Evolutionary conservation across 805 yeast species (phyloP), one percentile per base, ranked within the genome.

Genomic region (Yamadazyma takamatsuzukensis): DNA sequence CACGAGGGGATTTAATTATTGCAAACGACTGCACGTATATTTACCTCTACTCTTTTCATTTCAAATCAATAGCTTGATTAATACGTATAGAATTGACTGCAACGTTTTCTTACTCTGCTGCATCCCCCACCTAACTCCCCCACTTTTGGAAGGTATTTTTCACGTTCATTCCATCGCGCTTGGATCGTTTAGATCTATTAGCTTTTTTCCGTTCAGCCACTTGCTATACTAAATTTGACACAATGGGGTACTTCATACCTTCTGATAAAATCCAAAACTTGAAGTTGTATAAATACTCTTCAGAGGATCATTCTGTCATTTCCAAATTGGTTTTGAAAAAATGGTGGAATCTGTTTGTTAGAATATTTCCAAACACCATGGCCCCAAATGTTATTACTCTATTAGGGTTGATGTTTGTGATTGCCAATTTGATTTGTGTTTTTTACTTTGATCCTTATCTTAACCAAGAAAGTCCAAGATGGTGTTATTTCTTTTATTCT

Each of bases 321-420:
- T 82, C 96, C 9, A 80, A 79, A 52, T 78, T 77, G 47, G 58
- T 88, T 10, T 67, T 89, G 47, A 87, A 85, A 51, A 85, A 82
- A 32, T 89, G 87, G 67, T 90, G 96, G 93, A 59, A 67, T 32
- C 58, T 68, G 40, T 81, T 87, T 53, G 89, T 82, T 21, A 54
- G 65, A 28, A 63, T 86, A 21, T 86, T 89, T 62, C 97, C 97
- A 2, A 36, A 71, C 40, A 80, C 80, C 74, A 77, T 90, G 82
- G 97, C 97, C 3, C 98, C 98, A 6, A 90, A 90, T 56, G 77
- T 84, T 52, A 82, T 89, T 34, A 90, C 97, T 1, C 61, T 90
- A 18, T 61, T 74, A 9, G 97, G 97, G 0, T 70, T 90, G 40
- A 48, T 70, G 16, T 90, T 88, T 54, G 76, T 89, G 26, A 47